Percentiles rank a stretch among this genome's conserved stretches.
Evolutionary conservation across 371 early-diverging fungal genomes (phyloP).

Genomic region (Rhizopus arrhizus): DNA sequence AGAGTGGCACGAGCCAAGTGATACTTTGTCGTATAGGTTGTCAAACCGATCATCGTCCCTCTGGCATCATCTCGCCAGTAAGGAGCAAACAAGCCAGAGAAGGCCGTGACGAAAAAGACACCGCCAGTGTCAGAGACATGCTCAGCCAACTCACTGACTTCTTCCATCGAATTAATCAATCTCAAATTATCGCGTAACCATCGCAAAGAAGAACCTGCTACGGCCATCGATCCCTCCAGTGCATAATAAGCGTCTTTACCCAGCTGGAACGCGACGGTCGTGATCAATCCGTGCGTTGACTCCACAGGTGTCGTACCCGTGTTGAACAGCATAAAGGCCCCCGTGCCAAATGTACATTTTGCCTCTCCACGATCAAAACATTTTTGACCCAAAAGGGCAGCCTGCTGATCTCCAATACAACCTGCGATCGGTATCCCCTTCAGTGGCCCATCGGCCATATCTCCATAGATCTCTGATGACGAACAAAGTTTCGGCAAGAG

Average conservation of each 20-base stretch:
- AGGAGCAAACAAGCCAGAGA: slow-evolving; percentile 93
- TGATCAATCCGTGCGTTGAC: slow-evolving; percentile 84
- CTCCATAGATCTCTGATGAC: slow-evolving; percentile 82
- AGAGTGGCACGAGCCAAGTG: slow-evolving; percentile 91
- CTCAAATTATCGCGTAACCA: slow-evolving; percentile 91
- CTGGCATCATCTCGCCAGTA: slow-evolving; percentile 94
- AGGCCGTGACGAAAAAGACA: slow-evolving; percentile 95
- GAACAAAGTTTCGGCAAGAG: slow-evolving; percentile 82
- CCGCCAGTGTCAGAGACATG: slow-evolving; percentile 79
- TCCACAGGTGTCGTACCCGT: slow-evolving; percentile 77
- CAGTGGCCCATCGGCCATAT: slow-evolving; percentile 60
- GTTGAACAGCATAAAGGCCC: slow-evolving; percentile 96
- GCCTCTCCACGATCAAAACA: slow-evolving; percentile 74
- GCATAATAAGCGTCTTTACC: slow-evolving; percentile 84
- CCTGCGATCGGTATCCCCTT: slow-evolving; percentile 78
- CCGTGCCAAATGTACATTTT: slow-evolving; percentile 97
- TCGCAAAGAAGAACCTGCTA: slow-evolving; percentile 92
- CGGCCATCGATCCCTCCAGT: slow-evolving; percentile 93
- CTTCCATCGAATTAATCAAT: slow-evolving; percentile 68
- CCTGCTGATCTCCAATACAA: slow-evolving; percentile 96
- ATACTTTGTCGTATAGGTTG: slow-evolving; percentile 80
- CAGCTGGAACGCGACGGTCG: slow-evolving; percentile 91
- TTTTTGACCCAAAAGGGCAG: slow-evolving; percentile 93
- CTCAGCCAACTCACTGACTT: slow-evolving; percentile 62
- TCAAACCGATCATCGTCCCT: slow-evolving; percentile 87